Evolutionary conservation across 768 basidiomycete genomes (phyloP), one percentile per base, ranked within the genome.

Genomic region (Zangia roseola): DNA sequence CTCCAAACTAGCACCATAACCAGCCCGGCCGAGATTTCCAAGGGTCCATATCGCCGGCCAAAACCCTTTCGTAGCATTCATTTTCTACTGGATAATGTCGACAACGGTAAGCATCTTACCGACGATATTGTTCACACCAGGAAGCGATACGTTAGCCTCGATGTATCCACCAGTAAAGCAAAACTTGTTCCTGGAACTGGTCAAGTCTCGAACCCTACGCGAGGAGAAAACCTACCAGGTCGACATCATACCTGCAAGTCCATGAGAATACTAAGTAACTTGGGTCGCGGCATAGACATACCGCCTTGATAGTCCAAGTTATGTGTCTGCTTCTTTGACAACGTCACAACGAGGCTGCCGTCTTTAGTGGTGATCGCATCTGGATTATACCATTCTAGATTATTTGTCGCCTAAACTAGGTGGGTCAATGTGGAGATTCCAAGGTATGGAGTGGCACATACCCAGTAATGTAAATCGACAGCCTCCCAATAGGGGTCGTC

Each of bases 401-500:
- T 78, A 47, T 71, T 72, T 10, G 82, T 79, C 58, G 42, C 51
- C 66, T 67, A 33, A 28, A 25, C 25, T 10, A 44, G 9, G 24
- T 43, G 75, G 72, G 54, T 69, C 64, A 49, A 16, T 33, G n/a
- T 17, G 36, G 72, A 50, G 69, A 62, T 9, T 19, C 31, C 33
- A 40, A 55, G 48, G 50, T 44, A 64, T 59, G 59, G 58, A 31
- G 64, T 19, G 61, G 49, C 40, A 59, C 71, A 50, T 36, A 72
- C 70, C 67, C 72, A 72, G 45, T 73, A 74, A 51, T 76, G 67
- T 23, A 77, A 50, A 55, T 76, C 64, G 17, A 53, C 71, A 0
- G 74, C 86, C 61, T 89, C 85, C 86, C 87, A 88, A 58, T 86
- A 91, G 4, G 90, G 90, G 64, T 92, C 90, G 54, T 91, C 88